A percentile compares a stretch with the other conserved stretches of the same genome.
These are phyloP conservation scores for Fraxinus platypoda DNA, from an alignment of 305 asterid genomes.

Conservation along the genomic window DNA sequence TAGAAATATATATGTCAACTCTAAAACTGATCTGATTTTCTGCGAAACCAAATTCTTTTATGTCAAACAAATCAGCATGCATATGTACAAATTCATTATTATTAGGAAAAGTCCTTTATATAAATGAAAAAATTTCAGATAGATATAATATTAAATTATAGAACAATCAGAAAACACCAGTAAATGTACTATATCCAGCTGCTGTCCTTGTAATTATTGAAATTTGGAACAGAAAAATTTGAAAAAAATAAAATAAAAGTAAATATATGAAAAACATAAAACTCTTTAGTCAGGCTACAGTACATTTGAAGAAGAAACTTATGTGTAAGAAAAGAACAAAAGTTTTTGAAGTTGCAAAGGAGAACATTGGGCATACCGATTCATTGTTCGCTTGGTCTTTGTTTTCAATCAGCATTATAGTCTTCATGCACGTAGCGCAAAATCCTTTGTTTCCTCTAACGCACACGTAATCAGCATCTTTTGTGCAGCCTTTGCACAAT, in stretches of 20 bases:
- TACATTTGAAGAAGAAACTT: conserved; percentile 1
- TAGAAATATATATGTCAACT: neutral
- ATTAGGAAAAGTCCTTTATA: neutral
- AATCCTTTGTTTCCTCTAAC: conserved; percentile 88
- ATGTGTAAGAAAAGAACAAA: neutral
- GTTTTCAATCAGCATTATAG: conserved; percentile 81
- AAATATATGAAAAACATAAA: neutral
- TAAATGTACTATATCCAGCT: neutral
- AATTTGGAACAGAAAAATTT: neutral
- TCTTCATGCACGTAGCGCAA: conserved; percentile 87
- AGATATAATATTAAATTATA: neutral
- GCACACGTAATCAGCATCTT: conserved; percentile 56
- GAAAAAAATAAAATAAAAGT: neutral
- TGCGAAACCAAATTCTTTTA: neutral
- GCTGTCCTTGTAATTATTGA: neutral
- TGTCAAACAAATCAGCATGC: neutral
- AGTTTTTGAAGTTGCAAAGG: conserved; percentile 14
- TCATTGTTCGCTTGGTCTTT: conserved; percentile 65
- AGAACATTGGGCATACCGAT: conserved; percentile 46
- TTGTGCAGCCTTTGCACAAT: conserved; percentile 83
- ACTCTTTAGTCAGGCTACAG: neutral
- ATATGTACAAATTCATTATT: neutral
- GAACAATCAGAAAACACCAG: neutral
- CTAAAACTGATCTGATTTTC: neutral
- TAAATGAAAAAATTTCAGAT: conserved; percentile 13